Evolutionary conservation across 1,284 basidiomycete genomes (phyloP), one percentile per base, ranked within the genome.

Genomic region (Apiotrichum akiyoshidainum): DNA sequence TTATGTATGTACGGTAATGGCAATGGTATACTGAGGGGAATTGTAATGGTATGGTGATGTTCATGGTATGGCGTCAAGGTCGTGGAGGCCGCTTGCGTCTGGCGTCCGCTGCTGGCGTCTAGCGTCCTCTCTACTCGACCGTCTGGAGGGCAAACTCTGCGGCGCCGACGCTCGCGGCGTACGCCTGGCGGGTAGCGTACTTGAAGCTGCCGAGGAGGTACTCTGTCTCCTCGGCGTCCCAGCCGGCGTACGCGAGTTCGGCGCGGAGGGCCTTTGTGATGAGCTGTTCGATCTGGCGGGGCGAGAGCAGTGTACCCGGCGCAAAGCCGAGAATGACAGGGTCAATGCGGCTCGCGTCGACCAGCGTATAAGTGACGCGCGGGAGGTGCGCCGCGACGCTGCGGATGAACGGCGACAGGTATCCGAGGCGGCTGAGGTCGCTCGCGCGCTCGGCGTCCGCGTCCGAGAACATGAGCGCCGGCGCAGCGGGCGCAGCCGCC

Each of bases 401-500:
- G 41, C 51, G 51, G 41, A 52, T 52, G 31, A 52, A 42, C 40
- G 41, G 51, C 16, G 40, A 17, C 2, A 52, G 51, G 26, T 33
- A 41, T 22, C 40, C 51, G 5, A 47, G 46, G 1, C 31, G 26
- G 16, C 12, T 17, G 7, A 26, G 17, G 41, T 41, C 39, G 51
- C 51, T 26, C 14, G 48, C 33, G 48, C 48, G 35, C 34, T 50
- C 48, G 26, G 51, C 51, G 41, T 52, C 51, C n/a, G 51, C 51
- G 51, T 52, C 51, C 17, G 51, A 42, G 41, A 52, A 41, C 39
- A 26, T 26, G 26, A 52, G 37, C 13, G 26, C 26, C 4, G 51
- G 51, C 26, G 51, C 40, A 11, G 13, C 14, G 2, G 21, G 51
- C 39, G 7, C 22, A 42, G 31, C 22, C 6, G 40, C 41, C 31